Percentiles rank a stretch among this genome's conserved stretches.
These are phyloP conservation scores for Penicillium sp. DNA, from an alignment of 2,329 filamentous ascomycete genomes.

Conservation along the genomic window DNA sequence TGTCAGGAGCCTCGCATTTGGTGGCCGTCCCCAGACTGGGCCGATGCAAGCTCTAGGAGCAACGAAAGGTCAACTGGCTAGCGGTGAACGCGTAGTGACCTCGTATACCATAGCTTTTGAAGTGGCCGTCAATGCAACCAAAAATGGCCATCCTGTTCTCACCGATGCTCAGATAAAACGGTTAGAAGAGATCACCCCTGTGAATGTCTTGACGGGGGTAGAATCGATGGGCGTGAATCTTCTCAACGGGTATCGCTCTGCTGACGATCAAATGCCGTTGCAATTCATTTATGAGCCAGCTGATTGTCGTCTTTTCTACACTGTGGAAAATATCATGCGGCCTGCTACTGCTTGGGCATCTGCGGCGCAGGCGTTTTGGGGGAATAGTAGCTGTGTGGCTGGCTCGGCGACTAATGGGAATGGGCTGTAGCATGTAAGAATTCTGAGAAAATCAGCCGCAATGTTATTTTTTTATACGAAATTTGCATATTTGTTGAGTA, in stretches of 20 bases:
- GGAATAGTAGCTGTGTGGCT: neutral
- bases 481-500: no score
- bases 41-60: neutral
- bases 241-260: neutral
- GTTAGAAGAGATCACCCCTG: neutral
- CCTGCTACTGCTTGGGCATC: neutral
- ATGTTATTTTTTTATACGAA: no score
- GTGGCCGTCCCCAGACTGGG: neutral
- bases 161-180: neutral
- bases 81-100: neutral
- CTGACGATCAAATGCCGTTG: neutral
- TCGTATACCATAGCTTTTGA: neutral
- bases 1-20: neutral
- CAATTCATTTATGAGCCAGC: slow-evolving; percentile 7
- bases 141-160: neutral
- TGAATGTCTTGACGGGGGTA: neutral
- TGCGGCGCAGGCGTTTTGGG: neutral
- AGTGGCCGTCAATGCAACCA: neutral
- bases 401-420: no score
- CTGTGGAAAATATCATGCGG: neutral
- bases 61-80: neutral
- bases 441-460: no score
- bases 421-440: no score
- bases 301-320: slow-evolving; percentile 6
- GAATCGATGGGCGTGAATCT: neutral